These are phyloP conservation scores for Corymbia citriodora DNA, from an alignment of 441 rosid genomes.

Conservation along the genomic window DNA sequence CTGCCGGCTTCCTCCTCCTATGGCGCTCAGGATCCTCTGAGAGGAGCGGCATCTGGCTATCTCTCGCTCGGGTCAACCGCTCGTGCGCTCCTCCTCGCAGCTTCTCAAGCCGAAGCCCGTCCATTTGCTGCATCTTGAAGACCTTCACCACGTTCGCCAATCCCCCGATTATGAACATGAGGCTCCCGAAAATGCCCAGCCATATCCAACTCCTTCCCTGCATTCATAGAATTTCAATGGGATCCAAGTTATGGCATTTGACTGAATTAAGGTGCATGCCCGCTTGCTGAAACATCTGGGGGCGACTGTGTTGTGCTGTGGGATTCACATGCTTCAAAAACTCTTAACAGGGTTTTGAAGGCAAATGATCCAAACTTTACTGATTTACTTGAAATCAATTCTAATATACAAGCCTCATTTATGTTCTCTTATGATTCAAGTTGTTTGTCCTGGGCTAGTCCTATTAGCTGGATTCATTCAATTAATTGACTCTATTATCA, in stretches of 20 bases:
- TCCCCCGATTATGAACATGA: constrained; percentile 48
- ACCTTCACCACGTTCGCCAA: constrained; percentile 58
- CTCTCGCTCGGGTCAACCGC: constrained; percentile 36
- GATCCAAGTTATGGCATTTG: not conserved
- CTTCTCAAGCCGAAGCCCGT: constrained; percentile 56
- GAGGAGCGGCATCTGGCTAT: constrained; percentile 54
- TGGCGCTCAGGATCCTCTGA: constrained; percentile 27
- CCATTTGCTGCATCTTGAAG: constrained; percentile 58
- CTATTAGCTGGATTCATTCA: not conserved
- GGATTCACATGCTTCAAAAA: not conserved
- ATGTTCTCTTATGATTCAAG: not conserved
- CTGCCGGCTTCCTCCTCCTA: constrained; percentile 26
- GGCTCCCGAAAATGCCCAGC: constrained; percentile 47
- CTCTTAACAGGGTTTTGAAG: not conserved
- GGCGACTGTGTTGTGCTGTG: not conserved
- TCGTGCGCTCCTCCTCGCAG: constrained; percentile 72
- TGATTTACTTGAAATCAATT: not conserved
- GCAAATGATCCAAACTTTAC: not conserved
- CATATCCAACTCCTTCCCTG: constrained; percentile 53
- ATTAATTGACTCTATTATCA: not conserved
- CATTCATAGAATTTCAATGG: not conserved
- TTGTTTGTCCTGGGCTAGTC: not conserved
- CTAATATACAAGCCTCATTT: not conserved
- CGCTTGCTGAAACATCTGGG: not conserved
- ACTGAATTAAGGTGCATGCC: not conserved